Conservation (phyloP, 1,139 yeast genomes). For the Yamadazyma dendronema region DNA sequence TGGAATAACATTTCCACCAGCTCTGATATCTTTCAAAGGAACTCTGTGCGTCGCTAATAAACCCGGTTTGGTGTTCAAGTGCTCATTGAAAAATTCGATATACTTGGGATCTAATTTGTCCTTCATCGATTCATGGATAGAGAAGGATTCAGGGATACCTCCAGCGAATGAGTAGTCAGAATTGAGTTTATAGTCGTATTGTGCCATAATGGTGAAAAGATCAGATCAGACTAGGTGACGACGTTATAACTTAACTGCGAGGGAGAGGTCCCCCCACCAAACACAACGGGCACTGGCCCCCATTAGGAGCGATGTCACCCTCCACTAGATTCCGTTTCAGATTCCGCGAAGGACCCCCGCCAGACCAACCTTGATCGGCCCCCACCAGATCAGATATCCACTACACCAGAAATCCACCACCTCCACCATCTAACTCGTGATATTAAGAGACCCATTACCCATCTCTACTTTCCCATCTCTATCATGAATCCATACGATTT, state of each 20-base stretch:
- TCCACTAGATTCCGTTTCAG: no score
- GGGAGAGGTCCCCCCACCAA: no score
- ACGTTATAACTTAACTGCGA: not conserved
- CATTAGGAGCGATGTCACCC: no score
- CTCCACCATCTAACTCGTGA: not conserved
- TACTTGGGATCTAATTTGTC: slow-evolving; percentile 29
- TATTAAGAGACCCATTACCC: no score
- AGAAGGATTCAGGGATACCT: slow-evolving; percentile 25
- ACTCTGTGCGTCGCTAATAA: slow-evolving; percentile 41
- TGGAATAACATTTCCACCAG: slow-evolving; percentile 48
- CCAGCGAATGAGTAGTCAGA: slow-evolving; percentile 20
- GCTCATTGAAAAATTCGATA: slow-evolving; percentile 30
- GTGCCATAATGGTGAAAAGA: slow-evolving; percentile 10
- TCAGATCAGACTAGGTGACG: not conserved
- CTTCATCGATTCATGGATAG: slow-evolving; percentile 22
- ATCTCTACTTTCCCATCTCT: no score
- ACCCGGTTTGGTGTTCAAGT: slow-evolving; percentile 28
- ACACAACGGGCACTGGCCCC: no score
- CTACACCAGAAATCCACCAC: not conserved
- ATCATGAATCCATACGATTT: slow-evolving; percentile 17
- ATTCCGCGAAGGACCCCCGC: no score
- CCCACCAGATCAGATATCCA: no score
- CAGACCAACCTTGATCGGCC: no score
- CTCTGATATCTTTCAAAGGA: slow-evolving; percentile 34
- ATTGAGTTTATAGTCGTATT: slow-evolving; percentile 16